Conservation (phyloP, 345 rosid species). For the Stellera chamaejasme region DNA sequence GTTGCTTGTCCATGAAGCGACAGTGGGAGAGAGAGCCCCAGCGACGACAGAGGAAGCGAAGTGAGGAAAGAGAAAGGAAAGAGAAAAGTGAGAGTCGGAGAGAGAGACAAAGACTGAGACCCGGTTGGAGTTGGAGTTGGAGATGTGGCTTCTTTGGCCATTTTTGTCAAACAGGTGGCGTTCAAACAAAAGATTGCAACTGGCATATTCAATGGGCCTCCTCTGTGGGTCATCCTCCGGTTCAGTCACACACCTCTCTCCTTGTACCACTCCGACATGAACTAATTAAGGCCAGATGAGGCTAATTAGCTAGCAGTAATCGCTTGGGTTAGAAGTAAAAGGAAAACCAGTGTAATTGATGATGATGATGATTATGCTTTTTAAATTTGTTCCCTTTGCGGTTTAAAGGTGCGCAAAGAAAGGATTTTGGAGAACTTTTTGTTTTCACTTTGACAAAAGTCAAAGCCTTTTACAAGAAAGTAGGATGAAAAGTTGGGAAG, state of each 20-base stretch:
- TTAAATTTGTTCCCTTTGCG: neutral
- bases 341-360: neutral
- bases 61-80: constrained; percentile 4
- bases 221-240: constrained; percentile 29
- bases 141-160: constrained; percentile 25
- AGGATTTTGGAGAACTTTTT: neutral
- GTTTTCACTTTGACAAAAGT: constrained; percentile 8
- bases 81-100: constrained; percentile 13
- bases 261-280: neutral
- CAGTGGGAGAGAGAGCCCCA: constrained; percentile 2
- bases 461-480: constrained; percentile 7
- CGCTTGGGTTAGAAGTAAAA: too few relatives aligned
- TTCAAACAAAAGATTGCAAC: constrained; percentile 31
- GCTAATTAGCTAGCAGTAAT: too few relatives aligned
- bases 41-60: constrained; percentile 5
- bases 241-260: neutral
- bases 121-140: constrained; percentile 32
- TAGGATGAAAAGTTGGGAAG: neutral
- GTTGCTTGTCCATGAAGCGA: constrained; percentile 61
- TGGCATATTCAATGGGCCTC: constrained; percentile 38
- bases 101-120: constrained; percentile 18
- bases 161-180: constrained; percentile 33
- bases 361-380: constrained; percentile 1
- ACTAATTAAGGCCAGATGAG: neutral
- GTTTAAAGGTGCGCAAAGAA: constrained; percentile 3